Evolutionary conservation across 768 basidiomycete species (phyloP), one percentile per base, ranked within the genome.

Genomic region (Pleurotus tuber-regium): DNA sequence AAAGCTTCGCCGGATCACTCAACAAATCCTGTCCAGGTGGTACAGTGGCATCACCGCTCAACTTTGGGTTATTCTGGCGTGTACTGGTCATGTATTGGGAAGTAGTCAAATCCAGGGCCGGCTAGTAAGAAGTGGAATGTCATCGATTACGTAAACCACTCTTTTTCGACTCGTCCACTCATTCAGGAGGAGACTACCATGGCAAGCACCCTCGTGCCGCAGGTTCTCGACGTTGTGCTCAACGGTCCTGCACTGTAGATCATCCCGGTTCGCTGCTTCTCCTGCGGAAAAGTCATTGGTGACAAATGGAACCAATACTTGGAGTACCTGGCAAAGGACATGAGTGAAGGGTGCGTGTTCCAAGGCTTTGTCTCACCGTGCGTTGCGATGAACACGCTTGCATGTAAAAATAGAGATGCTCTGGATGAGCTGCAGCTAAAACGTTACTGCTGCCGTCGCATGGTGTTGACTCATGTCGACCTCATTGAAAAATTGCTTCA

Each of bases 401-500:
- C 2, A 33, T 30, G 25, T 39, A 28, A 24, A 10, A 33, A 36
- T 57, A 96, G 94, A 59, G 92, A 96, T 50, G 92, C 93, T 4
- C 78, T 97, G 38, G 92, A 95, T 55, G 84, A 89, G 59, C 73
- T 96, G 1, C 89, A 94, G 58, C 71, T 98, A 39, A 95, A 92
- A 68, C 74, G 96, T 50, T 98, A 98, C 63, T 98, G 96, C 70
- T 98, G 96, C 70, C 79, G 95, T 40, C 82, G 96, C 41, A 98
- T 98, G 96, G 91, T 98, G 4, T 73, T 98, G 49, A 98, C 96
- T 0, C 96, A 98, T 66, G 96, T 98, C 51, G 96, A 98, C 70
- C 77, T 98, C 56, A 98, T 98, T 59, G 96, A 98, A 71, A 98
- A 98, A 70, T 78, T 98, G 14, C 74, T 98, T 19, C 92, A 96